These are phyloP conservation scores for Pythium utonaiense DNA, from an alignment of 352 stramenopile genomes.

Conservation along the genomic window DNA sequence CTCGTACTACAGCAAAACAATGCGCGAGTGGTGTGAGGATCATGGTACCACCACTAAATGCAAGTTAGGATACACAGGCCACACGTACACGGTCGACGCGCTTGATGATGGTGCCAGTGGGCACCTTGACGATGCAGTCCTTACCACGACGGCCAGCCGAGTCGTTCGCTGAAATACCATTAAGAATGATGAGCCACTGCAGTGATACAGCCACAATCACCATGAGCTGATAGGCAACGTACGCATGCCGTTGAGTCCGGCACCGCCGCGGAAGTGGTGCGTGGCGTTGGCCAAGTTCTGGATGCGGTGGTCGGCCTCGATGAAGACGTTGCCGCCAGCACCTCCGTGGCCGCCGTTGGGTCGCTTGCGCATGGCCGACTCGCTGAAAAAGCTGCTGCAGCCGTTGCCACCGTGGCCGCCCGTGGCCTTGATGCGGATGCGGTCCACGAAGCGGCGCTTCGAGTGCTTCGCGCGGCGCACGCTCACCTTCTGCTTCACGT, in stretches of 20 bases:
- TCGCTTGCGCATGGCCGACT: constrained; percentile 58
- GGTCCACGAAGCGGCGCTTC: constrained; percentile 89
- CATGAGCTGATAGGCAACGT: constrained; percentile 30
- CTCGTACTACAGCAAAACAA: constrained; percentile 40
- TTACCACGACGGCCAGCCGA: constrained; percentile 73
- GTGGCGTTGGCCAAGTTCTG: constrained; percentile 83
- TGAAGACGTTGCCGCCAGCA: constrained; percentile 74
- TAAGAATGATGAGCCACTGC: constrained; percentile 1
- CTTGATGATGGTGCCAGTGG: constrained; percentile 86
- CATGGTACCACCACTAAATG: no score
- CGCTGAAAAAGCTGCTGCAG: constrained; percentile 84
- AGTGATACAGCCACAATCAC: neutral
- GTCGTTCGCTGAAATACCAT: constrained; percentile 57
- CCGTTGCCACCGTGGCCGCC: constrained; percentile 86
- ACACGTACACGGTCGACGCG: constrained; percentile 67
- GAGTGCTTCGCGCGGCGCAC: constrained; percentile 80
- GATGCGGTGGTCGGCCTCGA: constrained; percentile 66
- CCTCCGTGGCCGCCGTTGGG: constrained; percentile 85
- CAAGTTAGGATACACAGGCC: neutral
- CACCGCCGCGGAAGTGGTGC: constrained; percentile 80
- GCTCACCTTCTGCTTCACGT: constrained; percentile 86
- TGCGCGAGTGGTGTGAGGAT: neutral
- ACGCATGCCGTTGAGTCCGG: constrained; percentile 83
- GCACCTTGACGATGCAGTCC: constrained; percentile 77
- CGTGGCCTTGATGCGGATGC: constrained; percentile 86